phyloP scores from a whole-genome alignment of 2,329 filamentous ascomycete genomes.

The Salinomyces thailandicus region DNA sequence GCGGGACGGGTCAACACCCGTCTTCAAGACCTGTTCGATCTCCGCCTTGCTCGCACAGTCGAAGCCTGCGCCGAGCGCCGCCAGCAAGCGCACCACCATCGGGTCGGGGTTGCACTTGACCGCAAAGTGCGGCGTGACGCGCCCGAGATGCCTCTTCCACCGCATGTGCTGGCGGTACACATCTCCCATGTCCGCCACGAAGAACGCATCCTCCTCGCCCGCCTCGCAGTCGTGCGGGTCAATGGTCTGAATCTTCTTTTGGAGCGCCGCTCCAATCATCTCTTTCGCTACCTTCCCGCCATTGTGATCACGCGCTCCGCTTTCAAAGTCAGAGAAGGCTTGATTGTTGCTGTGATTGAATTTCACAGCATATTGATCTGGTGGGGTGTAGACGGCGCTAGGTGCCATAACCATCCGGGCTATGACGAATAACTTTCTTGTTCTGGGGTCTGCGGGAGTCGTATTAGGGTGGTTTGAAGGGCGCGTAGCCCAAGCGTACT shows the following conservation, averaged over 20 bases:
- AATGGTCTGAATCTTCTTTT: conserved; percentile 71
- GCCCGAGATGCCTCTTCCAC: conserved; percentile 89
- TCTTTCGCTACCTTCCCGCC: conserved; percentile 54
- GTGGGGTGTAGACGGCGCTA: conserved; percentile 49
- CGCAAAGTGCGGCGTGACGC: conserved; percentile 94
- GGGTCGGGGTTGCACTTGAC: conserved; percentile 98
- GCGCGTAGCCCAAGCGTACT: conserved; percentile 81
- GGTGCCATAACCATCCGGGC: conserved; percentile 55
- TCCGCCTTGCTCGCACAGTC: conserved; percentile 97
- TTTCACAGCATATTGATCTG: conserved; percentile 28
- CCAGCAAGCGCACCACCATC: conserved; percentile 76
- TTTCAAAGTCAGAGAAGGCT: conserved; percentile 14
- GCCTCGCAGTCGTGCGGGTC: conserved; percentile 80
- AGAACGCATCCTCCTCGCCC: conserved; percentile 95
- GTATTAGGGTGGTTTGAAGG: conserved; percentile 92
- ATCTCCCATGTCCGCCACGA: conserved; percentile 94
- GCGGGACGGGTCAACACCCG: conserved; percentile 74
- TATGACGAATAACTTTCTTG: conserved; percentile 17
- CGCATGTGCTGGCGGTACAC: conserved; percentile 97
- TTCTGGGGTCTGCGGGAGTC: conserved; percentile 19
- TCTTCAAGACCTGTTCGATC: conserved; percentile 79
- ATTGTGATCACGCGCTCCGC: conserved; percentile 32
- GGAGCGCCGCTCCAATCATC: conserved; percentile 77
- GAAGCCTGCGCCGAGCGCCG: conserved; percentile 83
- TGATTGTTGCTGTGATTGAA: conserved; percentile 15